A percentile compares a stretch with the other conserved stretches of the same genome.
phyloP scores from a whole-genome alignment of 2,329 filamentous ascomycete genomes.

The Fusarium newnesense region DNA sequence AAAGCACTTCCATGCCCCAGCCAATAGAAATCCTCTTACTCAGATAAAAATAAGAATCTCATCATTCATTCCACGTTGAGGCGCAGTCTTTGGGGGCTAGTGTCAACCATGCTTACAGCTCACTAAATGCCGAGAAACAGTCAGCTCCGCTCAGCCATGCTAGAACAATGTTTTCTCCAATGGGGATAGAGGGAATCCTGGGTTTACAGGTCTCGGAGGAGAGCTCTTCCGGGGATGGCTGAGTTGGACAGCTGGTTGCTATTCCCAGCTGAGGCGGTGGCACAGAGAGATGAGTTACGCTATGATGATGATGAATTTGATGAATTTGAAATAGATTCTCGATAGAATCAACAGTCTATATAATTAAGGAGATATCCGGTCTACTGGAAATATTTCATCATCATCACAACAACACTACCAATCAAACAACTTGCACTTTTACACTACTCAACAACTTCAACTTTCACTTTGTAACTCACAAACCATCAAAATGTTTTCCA shows the following conservation, averaged over 20 bases:
- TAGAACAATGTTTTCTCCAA: neutral
- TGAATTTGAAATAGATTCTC: neutral
- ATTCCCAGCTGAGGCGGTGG: constrained; percentile 26
- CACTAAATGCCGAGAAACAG: constrained; percentile 6
- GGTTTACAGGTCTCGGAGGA: constrained; percentile 7
- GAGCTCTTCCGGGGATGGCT: constrained; percentile 22
- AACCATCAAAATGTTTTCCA: constrained; percentile 48
- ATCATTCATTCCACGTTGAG: neutral
- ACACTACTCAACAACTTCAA: neutral
- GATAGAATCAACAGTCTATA: constrained; percentile 22
- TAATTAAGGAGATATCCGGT: constrained; percentile 29
- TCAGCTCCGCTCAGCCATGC: constrained; percentile 30
- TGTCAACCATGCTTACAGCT: constrained; percentile 23
- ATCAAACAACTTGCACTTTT: neutral
- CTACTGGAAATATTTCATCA: constrained; percentile 24
- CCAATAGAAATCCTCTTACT: neutral
- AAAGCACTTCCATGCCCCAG: neutral
- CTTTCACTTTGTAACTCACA: neutral
- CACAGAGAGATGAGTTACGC: neutral
- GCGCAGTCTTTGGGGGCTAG: constrained; percentile 35
- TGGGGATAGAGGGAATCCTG: neutral
- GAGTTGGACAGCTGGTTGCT: constrained; percentile 24
- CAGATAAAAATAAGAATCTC: constrained; percentile 17
- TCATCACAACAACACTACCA: constrained; percentile 19
- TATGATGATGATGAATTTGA: neutral